These are phyloP conservation scores for Globisporangium middletonii DNA, from an alignment of 352 stramenopile genomes.

Conservation along the genomic window DNA sequence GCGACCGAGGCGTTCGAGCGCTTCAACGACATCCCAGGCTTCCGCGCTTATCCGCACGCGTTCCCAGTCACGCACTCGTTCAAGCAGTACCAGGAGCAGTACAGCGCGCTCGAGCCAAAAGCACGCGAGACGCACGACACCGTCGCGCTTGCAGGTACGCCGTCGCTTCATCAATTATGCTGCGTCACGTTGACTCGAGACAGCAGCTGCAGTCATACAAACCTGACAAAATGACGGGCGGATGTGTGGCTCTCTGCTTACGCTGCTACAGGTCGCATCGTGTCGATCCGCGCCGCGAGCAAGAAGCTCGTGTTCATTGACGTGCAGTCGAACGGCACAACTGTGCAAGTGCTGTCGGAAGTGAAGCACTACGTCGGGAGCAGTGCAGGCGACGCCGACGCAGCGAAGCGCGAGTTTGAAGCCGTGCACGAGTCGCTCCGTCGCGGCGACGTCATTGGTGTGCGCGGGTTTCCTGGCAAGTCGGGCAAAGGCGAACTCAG, in stretches of 20 bases:
- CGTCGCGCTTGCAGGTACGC: slow-evolving; percentile 48
- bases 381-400: slow-evolving; percentile 22
- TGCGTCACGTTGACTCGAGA: too few relatives aligned
- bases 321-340: slow-evolving; percentile 54
- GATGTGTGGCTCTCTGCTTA: slow-evolving; percentile 1
- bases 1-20: slow-evolving; percentile 41
- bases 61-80: slow-evolving; percentile 69
- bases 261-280: slow-evolving; percentile 40
- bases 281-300: slow-evolving; percentile 70
- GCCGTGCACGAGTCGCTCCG: slow-evolving; percentile 64
- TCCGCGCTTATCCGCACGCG: slow-evolving; percentile 55
- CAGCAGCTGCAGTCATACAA: too few relatives aligned
- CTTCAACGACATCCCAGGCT: slow-evolving; percentile 45
- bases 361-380: slow-evolving; percentile 58
- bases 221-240: too few relatives aligned
- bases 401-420: slow-evolving; percentile 44
- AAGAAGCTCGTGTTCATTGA: slow-evolving; percentile 84
- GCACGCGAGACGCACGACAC: slow-evolving; percentile 45
- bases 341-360: slow-evolving; percentile 73
- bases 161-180: too few relatives aligned
- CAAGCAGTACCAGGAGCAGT: slow-evolving; percentile 53
- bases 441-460: slow-evolving; percentile 73
- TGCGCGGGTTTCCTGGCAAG: slow-evolving; percentile 74
- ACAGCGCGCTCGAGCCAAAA: slow-evolving; percentile 42
- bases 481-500: slow-evolving; percentile 82